Evolutionary conservation across 2,329 filamentous ascomycete species (phyloP).

Genomic region (Akanthomyces dipterigenus): DNA sequence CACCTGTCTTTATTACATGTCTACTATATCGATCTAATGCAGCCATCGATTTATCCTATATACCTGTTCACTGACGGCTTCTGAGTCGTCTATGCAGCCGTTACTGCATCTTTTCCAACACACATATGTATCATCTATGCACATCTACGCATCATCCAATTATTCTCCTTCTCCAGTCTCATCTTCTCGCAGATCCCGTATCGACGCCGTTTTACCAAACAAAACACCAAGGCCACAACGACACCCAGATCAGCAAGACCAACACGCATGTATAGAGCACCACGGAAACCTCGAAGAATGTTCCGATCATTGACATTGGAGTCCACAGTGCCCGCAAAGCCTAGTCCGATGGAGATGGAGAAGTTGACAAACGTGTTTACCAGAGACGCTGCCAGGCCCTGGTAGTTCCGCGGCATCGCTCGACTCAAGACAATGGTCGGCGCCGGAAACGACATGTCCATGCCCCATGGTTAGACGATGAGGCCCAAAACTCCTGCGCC

Average conservation of each 20-base stretch:
- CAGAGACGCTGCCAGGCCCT: conserved; percentile 38
- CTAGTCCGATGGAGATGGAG: conserved; percentile 54
- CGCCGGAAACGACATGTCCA: conserved; percentile 58
- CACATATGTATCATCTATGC: too few species aligned
- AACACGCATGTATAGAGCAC: conserved; percentile 34
- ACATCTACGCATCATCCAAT: neutral
- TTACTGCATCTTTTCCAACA: too few species aligned
- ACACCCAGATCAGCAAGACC: conserved; percentile 30
- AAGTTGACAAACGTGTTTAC: conserved; percentile 59
- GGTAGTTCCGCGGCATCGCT: conserved; percentile 32
- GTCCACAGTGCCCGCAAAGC: conserved; percentile 56
- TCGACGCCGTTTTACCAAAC: neutral
- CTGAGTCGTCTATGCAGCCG: too few species aligned
- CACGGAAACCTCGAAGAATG: conserved; percentile 28
- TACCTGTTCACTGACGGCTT: too few species aligned
- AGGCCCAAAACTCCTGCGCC: conserved; percentile 52
- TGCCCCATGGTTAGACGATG: conserved; percentile 48
- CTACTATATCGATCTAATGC: too few species aligned
- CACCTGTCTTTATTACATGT: neutral
- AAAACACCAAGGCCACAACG: conserved; percentile 19
- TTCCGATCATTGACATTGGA: conserved; percentile 22
- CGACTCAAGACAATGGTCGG: conserved; percentile 51
- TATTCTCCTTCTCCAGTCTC: neutral
- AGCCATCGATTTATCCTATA: too few species aligned
- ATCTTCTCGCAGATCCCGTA: neutral